phyloP scores from a whole-genome alignment of 2,329 filamentous ascomycete species.

The Phyllachora maydis region DNA sequence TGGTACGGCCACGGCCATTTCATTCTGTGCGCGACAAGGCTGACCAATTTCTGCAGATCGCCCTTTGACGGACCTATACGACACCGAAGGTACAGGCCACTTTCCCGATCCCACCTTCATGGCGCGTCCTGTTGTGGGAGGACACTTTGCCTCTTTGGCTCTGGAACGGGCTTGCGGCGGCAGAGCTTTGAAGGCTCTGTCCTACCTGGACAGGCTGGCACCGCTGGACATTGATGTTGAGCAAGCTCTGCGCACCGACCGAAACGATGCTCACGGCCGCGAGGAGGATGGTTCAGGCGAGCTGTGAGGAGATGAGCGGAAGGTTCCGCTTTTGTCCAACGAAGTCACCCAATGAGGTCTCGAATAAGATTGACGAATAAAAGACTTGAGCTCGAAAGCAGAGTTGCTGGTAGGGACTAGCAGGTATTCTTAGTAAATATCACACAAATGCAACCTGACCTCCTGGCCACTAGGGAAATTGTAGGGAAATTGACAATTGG shows the following conservation, averaged over 20 bases:
- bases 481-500: no score
- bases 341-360: no score
- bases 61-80: slow-evolving; percentile 65
- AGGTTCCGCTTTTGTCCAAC: no score
- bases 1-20: slow-evolving; percentile 16
- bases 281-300: no score
- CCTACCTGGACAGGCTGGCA: slow-evolving; percentile 20
- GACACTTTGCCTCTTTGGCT: slow-evolving; percentile 72
- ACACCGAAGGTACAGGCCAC: slow-evolving; percentile 56
- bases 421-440: no score
- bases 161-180: slow-evolving; percentile 62
- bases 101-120: slow-evolving; percentile 61
- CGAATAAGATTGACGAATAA: no score
- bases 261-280: no score
- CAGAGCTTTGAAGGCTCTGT: slow-evolving; percentile 35
- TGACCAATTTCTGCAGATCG: slow-evolving; percentile 24
- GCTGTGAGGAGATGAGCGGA: no score
- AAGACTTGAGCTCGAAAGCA: no score
- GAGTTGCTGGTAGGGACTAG: no score
- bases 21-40: slow-evolving; percentile 1
- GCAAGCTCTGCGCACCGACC: slow-evolving; percentile 8
- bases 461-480: no score
- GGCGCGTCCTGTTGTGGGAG: slow-evolving; percentile 65
- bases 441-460: no score
- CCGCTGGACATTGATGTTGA: slow-evolving; percentile 14